phyloP scores from a whole-genome alignment of 257 asterid species.

The Perilla frutescens region DNA sequence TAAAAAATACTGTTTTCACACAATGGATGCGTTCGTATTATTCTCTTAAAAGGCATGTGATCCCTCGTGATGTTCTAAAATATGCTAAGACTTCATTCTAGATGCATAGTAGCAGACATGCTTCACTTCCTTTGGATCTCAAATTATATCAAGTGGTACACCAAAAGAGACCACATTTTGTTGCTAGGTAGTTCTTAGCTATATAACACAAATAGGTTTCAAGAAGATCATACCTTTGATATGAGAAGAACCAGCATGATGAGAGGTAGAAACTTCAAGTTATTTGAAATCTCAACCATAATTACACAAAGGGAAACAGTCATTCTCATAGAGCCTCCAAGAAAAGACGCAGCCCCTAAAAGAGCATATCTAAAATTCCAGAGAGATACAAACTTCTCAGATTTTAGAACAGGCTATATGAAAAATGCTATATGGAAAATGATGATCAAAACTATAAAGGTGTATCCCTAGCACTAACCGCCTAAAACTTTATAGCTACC shows the following conservation, averaged over 20 bases:
- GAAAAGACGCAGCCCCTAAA: conserved; percentile 96
- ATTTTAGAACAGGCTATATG: conserved; percentile 18
- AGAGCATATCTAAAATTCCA: conserved; percentile 83
- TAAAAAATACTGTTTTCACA: conserved; percentile 14
- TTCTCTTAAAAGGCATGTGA: background rate
- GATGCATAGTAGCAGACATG: background rate
- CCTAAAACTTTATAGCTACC: conserved; percentile 14
- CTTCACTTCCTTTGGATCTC: conserved; percentile 3
- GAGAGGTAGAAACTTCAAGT: conserved; percentile 90
- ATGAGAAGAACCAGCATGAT: conserved; percentile 98
- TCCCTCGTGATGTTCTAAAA: background rate
- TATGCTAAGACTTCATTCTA: background rate
- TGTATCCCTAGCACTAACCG: background rate
- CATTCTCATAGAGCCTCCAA: conserved; percentile 99
- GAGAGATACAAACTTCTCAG: conserved; percentile 29
- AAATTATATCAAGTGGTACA: background rate
- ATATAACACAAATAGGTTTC: background rate
- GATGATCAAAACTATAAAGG: conserved; percentile 1
- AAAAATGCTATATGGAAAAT: conserved; percentile 1
- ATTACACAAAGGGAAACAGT: conserved; percentile 98
- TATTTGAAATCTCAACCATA: conserved; percentile 95
- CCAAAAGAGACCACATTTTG: conserved; percentile 1
- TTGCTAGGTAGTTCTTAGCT: conserved; percentile 13
- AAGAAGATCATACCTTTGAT: conserved; percentile 68
- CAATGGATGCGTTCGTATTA: conserved; percentile 2